Base-by-base conservation (phyloP, 176 grass and related monocot species). In the Triticum aestivum region DNA sequence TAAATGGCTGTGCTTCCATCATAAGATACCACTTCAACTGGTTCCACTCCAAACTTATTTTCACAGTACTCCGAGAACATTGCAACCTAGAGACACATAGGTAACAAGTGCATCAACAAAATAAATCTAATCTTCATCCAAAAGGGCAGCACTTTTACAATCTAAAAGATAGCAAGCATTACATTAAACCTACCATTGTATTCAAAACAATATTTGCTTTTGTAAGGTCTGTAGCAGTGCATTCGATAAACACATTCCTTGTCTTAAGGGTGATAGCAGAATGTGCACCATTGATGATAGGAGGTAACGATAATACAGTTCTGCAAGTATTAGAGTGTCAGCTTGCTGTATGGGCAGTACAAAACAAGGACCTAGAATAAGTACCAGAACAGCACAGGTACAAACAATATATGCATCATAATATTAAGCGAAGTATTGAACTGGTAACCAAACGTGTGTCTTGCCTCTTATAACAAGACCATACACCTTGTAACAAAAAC, bases 141-240 rank as follows among this genome's bases (percentile, higher is more conserved):
- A 77, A 80, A 70, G 17, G 27, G 69, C 61, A 54, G 38, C 4
- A 66, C 34, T 56, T 37, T 79, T 80, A 52, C 13, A 29, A 74
- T 77, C 18, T 81, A 47, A 71, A 70, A 65, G 17, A 88, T 39
- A 73, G 44, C 44, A 80, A 73, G 44, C 44, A 84, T 37, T 26
- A 11, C 30, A 77, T 61, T 56, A 52, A 18, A 54, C 92, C 70
- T 88, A 99, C 97, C 97, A 99, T 89, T 87, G 97, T 96, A 87
- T 94, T 99, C 73, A 99, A 75, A 61, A 99, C 97, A 93, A 99
- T 96, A 24, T 96, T 99, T 86, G 97, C 90, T 85, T 99, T 99
- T 33, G 97, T 99, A 87, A 96, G 89, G 83, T 99, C 92, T 27
- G 97, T 99, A 58, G 94, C 94, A 71, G 97, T 96, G 87, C 97